phyloP scores from a whole-genome alignment of 139 green algal species.

The Spirogloea muscicola region DNA sequence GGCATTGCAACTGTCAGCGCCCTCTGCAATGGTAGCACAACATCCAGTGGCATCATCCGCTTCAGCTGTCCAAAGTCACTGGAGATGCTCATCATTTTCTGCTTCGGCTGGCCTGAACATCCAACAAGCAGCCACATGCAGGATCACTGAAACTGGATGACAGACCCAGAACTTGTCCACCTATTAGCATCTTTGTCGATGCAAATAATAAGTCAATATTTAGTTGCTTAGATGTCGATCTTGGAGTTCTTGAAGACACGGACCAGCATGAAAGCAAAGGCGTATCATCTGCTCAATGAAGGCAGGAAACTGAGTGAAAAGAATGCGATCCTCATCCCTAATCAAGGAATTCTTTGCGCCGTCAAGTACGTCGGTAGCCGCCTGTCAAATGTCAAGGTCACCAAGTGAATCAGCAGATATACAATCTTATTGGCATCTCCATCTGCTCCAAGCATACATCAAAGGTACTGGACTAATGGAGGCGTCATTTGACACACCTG shows the following conservation, averaged over 20 bases:
- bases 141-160: no score
- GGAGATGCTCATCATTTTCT: conserved; percentile 25
- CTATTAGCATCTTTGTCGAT: no score
- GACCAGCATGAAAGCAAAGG: conserved; percentile 51
- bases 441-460: no score
- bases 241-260: not conserved
- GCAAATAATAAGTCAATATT: no score
- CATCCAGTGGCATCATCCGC: conserved; percentile 63
- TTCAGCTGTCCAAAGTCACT: conserved; percentile 46
- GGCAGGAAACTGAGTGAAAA: conserved; percentile 38
- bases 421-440: no score
- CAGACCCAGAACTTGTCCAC: not conserved
- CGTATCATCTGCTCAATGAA: conserved; percentile 53
- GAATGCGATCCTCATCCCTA: not conserved
- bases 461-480: not conserved
- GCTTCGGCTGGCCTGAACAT: conserved; percentile 14
- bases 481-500: not conserved
- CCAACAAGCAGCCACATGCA: no score
- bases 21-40: conserved; percentile 72
- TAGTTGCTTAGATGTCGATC: no score
- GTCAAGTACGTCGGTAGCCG: no score
- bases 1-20: conserved; percentile 56
- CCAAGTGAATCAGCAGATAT: no score
- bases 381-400: no score
- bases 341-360: no score